phyloP scores from a whole-genome alignment of 2,329 filamentous ascomycete genomes.

The Leptosphaerulina australis region DNA sequence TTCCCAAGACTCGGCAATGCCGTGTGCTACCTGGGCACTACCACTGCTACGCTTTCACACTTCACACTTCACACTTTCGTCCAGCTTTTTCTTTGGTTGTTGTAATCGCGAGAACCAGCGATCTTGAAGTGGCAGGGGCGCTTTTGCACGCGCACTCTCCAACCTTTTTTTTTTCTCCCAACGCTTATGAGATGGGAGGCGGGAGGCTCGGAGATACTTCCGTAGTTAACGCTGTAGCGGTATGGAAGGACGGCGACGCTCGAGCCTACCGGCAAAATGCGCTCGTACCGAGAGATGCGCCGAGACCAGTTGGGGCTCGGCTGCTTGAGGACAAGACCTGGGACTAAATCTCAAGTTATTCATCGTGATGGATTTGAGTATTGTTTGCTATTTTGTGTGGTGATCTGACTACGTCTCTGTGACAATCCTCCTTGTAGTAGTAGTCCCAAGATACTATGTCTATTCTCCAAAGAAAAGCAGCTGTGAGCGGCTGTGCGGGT shows the following conservation, averaged over 20 bases:
- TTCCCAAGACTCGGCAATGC: neutral
- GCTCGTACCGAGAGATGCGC: neutral
- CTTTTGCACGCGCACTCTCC: neutral
- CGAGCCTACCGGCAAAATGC: neutral
- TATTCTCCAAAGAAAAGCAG: neutral
- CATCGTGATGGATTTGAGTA: neutral
- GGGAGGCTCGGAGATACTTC: no score
- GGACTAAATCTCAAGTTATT: neutral
- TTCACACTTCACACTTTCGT: no score
- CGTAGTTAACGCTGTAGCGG: no score
- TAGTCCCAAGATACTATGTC: conserved; percentile 1
- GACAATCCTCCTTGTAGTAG: no score
- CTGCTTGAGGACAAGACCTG: neutral
- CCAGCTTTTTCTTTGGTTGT: no score
- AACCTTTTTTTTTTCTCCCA: no score
- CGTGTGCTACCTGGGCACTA: neutral
- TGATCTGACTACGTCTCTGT: conserved; percentile 11
- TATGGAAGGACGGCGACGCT: no score
- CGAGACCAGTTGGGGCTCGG: conserved; percentile 11
- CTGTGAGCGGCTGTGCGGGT: conserved; percentile 11
- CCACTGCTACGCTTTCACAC: no score
- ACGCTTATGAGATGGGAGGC: no score
- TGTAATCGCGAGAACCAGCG: neutral
- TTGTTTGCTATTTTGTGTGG: neutral
- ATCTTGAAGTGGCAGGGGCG: neutral